phyloP scores from a whole-genome alignment of 306 rosid species.

The Mucuna pruriens region DNA sequence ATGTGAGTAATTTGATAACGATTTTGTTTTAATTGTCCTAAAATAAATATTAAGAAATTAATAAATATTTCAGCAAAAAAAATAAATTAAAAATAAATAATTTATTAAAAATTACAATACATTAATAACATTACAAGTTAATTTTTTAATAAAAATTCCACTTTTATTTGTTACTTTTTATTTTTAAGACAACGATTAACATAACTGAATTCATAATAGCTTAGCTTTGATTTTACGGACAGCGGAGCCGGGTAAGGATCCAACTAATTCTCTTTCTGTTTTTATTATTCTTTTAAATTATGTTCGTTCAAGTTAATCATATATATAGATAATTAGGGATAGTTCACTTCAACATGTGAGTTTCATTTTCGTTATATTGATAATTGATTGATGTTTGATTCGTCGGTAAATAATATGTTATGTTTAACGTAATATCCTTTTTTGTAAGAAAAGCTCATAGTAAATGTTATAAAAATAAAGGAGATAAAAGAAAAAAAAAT shows the following conservation, averaged over 20 bases:
- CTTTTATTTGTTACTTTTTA: neutral
- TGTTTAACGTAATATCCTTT: too few species aligned
- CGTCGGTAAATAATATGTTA: too few species aligned
- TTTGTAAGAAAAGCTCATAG: too few species aligned
- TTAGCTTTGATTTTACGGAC: slow-evolving; percentile 8
- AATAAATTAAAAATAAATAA: neutral
- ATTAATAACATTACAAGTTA: neutral
- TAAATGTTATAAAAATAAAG: too few species aligned
- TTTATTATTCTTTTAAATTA: neutral
- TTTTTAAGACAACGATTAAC: neutral
- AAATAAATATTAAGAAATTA: neutral
- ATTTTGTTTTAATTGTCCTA: neutral
- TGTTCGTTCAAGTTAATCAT: neutral
- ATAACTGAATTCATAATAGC: neutral
- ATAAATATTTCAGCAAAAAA: neutral
- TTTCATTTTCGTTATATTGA: neutral
- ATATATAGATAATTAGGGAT: neutral
- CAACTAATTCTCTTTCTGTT: neutral
- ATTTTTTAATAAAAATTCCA: neutral
- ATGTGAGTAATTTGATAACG: neutral
- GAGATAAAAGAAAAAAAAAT: too few species aligned
- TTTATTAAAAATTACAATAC: neutral
- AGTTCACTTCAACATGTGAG: neutral
- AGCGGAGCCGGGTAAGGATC: neutral
- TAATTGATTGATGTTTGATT: neutral